phyloP scores from a whole-genome alignment of 75 land plant species.

The Azolla pinnata region DNA sequence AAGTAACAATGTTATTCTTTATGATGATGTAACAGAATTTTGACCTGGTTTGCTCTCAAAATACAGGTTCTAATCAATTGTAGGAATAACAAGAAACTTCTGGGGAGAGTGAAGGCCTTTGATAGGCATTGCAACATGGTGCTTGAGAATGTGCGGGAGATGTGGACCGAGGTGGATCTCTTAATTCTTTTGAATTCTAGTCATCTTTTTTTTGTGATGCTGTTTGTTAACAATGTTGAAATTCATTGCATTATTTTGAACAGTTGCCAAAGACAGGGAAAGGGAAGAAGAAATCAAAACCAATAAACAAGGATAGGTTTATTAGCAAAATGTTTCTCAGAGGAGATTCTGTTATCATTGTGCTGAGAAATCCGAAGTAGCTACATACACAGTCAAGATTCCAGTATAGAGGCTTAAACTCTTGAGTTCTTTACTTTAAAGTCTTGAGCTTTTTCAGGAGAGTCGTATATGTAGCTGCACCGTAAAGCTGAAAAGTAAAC shows the following conservation, averaged over 20 bases:
- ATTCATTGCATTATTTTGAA: no score
- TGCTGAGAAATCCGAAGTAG: conserved; percentile 65
- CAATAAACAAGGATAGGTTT: conserved; percentile 91
- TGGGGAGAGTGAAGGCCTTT: conserved; percentile 92
- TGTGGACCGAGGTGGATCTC: conserved; percentile 89
- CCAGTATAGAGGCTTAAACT: no score
- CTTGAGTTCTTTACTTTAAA: no score
- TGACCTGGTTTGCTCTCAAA: background rate
- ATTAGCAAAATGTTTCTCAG: conserved; percentile 97
- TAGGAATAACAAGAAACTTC: conserved; percentile 79
- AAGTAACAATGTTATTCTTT: no score
- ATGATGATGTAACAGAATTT: background rate
- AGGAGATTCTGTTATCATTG: conserved; percentile 93
- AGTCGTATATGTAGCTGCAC: no score
- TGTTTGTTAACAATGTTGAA: no score
- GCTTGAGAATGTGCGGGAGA: conserved; percentile 92
- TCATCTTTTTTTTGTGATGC: no score
- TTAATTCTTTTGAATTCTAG: background rate
- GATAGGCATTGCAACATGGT: conserved; percentile 99
- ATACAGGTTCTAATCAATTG: conserved; percentile 87
- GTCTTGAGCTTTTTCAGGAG: no score
- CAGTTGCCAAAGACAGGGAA: conserved; percentile 95
- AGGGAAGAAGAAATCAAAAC: conserved; percentile 81
- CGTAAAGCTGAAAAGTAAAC: no score
- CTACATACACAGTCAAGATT: no score